Evolutionary conservation across 805 yeast species (phyloP).

Genomic region (Komagataella pastoris): DNA sequence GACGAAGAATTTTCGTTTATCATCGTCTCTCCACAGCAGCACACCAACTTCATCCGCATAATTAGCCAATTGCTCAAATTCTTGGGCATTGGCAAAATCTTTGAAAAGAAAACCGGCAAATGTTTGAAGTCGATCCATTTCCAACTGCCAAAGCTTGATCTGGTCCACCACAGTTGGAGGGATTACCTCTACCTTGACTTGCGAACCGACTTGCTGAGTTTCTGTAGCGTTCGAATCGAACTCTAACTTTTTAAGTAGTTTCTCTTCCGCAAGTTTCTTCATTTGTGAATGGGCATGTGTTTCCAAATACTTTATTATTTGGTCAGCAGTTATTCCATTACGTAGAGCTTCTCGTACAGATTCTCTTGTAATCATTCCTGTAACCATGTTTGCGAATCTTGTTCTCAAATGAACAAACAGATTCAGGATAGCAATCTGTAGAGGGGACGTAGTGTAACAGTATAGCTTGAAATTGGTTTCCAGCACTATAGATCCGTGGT

Average conservation of each 20-base stretch:
- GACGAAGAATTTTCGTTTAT: constrained; percentile 66
- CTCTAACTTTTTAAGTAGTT: constrained; percentile 51
- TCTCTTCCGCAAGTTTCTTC: constrained; percentile 61
- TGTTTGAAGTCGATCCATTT: constrained; percentile 80
- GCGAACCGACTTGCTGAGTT: constrained; percentile 21
- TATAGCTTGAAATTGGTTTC: constrained; percentile 92
- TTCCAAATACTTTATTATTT: constrained; percentile 77
- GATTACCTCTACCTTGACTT: constrained; percentile 44
- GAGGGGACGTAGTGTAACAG: constrained; percentile 86
- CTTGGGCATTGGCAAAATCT: constrained; percentile 68
- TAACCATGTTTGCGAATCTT: constrained; percentile 82
- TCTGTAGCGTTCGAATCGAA: constrained; percentile 36
- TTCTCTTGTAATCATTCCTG: constrained; percentile 88
- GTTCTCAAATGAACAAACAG: constrained; percentile 77
- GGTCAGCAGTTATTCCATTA: constrained; percentile 92
- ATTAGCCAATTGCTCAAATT: constrained; percentile 54
- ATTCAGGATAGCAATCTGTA: constrained; percentile 86
- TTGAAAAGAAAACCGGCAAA: constrained; percentile 80
- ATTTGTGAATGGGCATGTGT: constrained; percentile 92
- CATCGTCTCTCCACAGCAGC: constrained; percentile 71
- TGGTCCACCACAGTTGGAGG: constrained; percentile 98
- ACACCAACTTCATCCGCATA: constrained; percentile 92
- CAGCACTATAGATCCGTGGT: constrained; percentile 62
- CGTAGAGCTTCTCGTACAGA: constrained; percentile 72
- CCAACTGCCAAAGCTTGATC: constrained; percentile 91